phyloP scores from a whole-genome alignment of 805 yeast species.

The Cyberlindnera mississippiensis region DNA sequence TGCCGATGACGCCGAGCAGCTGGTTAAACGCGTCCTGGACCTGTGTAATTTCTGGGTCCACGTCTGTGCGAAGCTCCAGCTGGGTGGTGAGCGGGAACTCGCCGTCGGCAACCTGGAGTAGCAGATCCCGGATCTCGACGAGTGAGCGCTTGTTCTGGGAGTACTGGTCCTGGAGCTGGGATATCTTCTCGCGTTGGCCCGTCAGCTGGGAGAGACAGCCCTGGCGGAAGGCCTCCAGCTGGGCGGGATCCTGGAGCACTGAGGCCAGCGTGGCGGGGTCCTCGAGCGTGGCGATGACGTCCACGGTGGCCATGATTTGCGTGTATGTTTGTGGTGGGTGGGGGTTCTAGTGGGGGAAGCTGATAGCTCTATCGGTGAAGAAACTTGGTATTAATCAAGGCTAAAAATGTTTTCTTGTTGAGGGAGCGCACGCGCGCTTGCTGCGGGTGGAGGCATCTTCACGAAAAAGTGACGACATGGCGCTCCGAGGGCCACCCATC shows the following conservation, averaged over 20 bases:
- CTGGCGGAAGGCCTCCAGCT: conserved; percentile 13
- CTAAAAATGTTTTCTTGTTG: neutral
- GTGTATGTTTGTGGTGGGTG: neutral
- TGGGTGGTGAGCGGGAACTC: conserved; percentile 75
- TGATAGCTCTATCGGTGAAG: neutral
- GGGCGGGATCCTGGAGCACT: conserved; percentile 4
- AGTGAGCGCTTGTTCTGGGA: conserved; percentile 10
- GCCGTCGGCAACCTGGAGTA: conserved; percentile 75
- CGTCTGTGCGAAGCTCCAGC: conserved; percentile 52
- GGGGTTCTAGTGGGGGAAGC: neutral
- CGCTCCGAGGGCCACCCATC: neutral
- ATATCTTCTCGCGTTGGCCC: conserved; percentile 5
- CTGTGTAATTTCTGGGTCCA: conserved; percentile 74
- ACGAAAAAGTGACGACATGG: neutral
- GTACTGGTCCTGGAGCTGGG: conserved; percentile 6
- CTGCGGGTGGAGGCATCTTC: neutral
- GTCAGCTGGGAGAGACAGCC: conserved; percentile 4
- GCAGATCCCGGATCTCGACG: conserved; percentile 3
- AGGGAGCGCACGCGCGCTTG: neutral
- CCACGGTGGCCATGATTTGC: conserved; percentile 6
- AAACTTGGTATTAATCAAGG: neutral
- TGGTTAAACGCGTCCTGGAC: conserved; percentile 77
- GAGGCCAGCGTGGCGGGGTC: conserved; percentile 7
- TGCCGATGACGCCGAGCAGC: conserved; percentile 85
- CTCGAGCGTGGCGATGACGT: conserved; percentile 7